Percentiles rank a stretch among this genome's conserved stretches.
These are phyloP conservation scores for Pseudogymnoascus destructans DNA, from an alignment of 2,329 filamentous ascomycete genomes.

Conservation along the genomic window DNA sequence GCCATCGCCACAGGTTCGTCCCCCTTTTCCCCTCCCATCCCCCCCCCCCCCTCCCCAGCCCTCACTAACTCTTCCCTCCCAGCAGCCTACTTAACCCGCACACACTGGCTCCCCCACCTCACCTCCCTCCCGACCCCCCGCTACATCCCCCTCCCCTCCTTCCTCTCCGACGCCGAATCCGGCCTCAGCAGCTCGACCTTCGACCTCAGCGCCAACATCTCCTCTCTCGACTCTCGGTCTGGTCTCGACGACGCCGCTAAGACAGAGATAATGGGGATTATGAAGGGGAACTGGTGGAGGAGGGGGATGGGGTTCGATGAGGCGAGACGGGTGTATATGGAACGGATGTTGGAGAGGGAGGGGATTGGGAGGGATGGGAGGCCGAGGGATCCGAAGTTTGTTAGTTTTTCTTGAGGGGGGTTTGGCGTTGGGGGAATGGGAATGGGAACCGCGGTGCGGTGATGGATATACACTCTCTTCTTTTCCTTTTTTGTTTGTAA, in stretches of 20 bases:
- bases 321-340: constrained; percentile 73
- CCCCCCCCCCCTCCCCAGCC: constrained; percentile 11
- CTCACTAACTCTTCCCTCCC: constrained; percentile 12
- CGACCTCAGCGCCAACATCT: constrained; percentile 68
- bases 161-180: constrained; percentile 74
- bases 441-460: background rate
- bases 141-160: constrained; percentile 68
- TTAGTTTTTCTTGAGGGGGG: constrained; percentile 61
- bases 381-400: constrained; percentile 87
- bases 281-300: constrained; percentile 51
- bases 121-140: constrained; percentile 42
- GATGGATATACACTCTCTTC: background rate
- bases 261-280: constrained; percentile 71
- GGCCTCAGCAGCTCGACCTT: constrained; percentile 76
- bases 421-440: background rate
- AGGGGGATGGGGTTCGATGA: constrained; percentile 77
- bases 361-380: constrained; percentile 79
- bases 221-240: constrained; percentile 60
- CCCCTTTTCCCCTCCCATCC: constrained; percentile 11
- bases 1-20: constrained; percentile 53
- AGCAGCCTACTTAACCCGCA: constrained; percentile 71
- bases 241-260: constrained; percentile 75
- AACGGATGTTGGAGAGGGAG: constrained; percentile 73
- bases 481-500: background rate
- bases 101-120: constrained; percentile 61